A percentile compares a stretch with the other conserved stretches of the same genome.
phyloP scores from a whole-genome alignment of 306 rosid species.

The Sicyos edulis region DNA sequence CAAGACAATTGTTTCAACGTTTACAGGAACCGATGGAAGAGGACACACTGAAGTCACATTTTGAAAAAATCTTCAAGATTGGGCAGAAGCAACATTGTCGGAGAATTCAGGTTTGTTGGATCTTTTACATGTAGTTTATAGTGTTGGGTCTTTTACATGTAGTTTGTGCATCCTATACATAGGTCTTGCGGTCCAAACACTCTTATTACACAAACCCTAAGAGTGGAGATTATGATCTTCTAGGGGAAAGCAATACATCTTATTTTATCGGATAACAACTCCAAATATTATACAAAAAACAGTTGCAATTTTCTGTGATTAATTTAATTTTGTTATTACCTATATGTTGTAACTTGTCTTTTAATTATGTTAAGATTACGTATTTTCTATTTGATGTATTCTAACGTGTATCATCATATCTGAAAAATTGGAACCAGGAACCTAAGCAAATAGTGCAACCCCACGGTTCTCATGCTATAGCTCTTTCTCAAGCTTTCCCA shows the following conservation, averaged over 20 bases:
- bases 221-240: background rate
- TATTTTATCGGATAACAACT: background rate
- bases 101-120: slow-evolving; percentile 72
- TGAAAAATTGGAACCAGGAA: slow-evolving; percentile 66
- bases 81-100: slow-evolving; percentile 74
- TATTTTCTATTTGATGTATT: slow-evolving; percentile 19
- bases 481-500: slow-evolving; percentile 63
- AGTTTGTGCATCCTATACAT: slow-evolving; percentile 1
- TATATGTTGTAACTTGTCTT: too few relatives aligned
- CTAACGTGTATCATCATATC: slow-evolving; percentile 23
- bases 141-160: slow-evolving; percentile 22
- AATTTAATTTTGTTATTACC: background rate
- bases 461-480: slow-evolving; percentile 64
- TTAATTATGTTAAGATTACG: background rate
- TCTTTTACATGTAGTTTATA: background rate
- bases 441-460: slow-evolving; percentile 47
- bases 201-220: slow-evolving; percentile 2
- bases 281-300: background rate
- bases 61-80: slow-evolving; percentile 81
- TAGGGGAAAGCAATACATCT: background rate
- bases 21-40: slow-evolving; percentile 98
- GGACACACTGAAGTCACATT: slow-evolving; percentile 83
- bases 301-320: background rate
- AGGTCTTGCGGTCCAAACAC: background rate
- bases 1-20: slow-evolving; percentile 92